Evolutionary conservation across 1,284 basidiomycete species (phyloP).

Genomic region (Melampsora medusae): DNA sequence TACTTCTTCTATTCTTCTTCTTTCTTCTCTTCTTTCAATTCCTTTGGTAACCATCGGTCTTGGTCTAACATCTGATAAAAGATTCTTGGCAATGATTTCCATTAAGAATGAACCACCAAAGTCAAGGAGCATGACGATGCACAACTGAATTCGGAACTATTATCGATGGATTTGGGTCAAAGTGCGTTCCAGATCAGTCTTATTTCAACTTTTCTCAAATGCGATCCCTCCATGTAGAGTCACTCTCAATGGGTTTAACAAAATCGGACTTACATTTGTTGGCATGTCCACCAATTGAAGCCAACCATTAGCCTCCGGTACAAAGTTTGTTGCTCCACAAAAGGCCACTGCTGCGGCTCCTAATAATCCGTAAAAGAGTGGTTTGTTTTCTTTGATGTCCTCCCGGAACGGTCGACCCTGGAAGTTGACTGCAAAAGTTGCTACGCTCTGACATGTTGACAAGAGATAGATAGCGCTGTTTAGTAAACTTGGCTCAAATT

Average conservation of each 20-base stretch:
- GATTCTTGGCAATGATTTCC: constrained; percentile 74
- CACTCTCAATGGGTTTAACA: background rate
- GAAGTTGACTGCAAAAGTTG: constrained; percentile 95
- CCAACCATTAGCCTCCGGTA: constrained; percentile 95
- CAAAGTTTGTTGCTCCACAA: constrained; percentile 84
- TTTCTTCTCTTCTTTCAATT: constrained; percentile 46
- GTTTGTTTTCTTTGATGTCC: constrained; percentile 85
- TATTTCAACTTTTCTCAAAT: background rate
- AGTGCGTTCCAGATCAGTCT: constrained; percentile 41
- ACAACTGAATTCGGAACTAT: constrained; percentile 77
- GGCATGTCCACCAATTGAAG: constrained; percentile 94
- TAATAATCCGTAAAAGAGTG: constrained; percentile 84
- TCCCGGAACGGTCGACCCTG: constrained; percentile 95
- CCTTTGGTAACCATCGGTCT: constrained; percentile 79
- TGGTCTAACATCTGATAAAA: constrained; percentile 86
- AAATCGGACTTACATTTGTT: constrained; percentile 61
- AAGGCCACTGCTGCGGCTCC: constrained; percentile 77
- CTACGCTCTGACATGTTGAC: constrained; percentile 72
- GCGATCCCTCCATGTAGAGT: constrained; percentile 42
- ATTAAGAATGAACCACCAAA: constrained; percentile 83
- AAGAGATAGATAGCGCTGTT: constrained; percentile 94
- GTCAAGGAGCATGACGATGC: constrained; percentile 77
- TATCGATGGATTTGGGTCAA: background rate
- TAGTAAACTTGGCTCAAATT: constrained; percentile 85
- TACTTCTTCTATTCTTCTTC: constrained; percentile 45